Percentiles rank a stretch among this genome's conserved stretches.
These are phyloP conservation scores for Bertia moriformis DNA, from an alignment of 2,329 filamentous ascomycete genomes.

Conservation along the genomic window DNA sequence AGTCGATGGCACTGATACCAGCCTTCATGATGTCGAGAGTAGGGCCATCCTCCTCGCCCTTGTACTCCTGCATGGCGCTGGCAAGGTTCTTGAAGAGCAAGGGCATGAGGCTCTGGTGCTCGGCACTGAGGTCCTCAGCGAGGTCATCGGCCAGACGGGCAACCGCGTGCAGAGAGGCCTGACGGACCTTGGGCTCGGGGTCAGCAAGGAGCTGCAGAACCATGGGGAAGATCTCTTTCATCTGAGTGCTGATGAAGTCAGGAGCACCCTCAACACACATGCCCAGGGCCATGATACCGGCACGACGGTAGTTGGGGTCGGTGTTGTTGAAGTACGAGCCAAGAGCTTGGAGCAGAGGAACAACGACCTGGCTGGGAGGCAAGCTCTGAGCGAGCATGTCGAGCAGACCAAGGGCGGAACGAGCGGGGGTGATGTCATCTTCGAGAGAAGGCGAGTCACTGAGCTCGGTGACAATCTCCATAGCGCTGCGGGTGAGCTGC, in stretches of 20 bases:
- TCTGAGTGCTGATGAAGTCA: slow-evolving; percentile 90
- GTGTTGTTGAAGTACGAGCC: slow-evolving; percentile 63
- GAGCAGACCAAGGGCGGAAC: slow-evolving; percentile 72
- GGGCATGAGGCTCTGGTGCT: slow-evolving; percentile 73
- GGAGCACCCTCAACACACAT: slow-evolving; percentile 93
- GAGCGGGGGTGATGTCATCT: slow-evolving; percentile 72
- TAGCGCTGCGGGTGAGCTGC: slow-evolving; percentile 71
- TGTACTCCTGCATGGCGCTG: slow-evolving; percentile 54
- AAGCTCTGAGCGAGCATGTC: slow-evolving; percentile 79
- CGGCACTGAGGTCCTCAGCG: slow-evolving; percentile 72
- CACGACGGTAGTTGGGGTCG: slow-evolving; percentile 69
- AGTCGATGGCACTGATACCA: slow-evolving; percentile 79
- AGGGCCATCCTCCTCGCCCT: slow-evolving; percentile 52
- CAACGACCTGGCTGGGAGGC: slow-evolving; percentile 84
- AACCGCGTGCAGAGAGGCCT: slow-evolving; percentile 74
- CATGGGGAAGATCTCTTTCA: slow-evolving; percentile 70
- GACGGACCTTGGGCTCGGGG: slow-evolving; percentile 67
- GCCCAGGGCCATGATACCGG: slow-evolving; percentile 79
- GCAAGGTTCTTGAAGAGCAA: slow-evolving; percentile 80
- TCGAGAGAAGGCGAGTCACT: slow-evolving; percentile 65
- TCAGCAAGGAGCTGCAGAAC: slow-evolving; percentile 76
- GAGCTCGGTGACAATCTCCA: slow-evolving; percentile 82
- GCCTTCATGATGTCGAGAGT: slow-evolving; percentile 77
- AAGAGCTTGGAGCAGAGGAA: slow-evolving; percentile 77
- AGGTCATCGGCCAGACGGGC: slow-evolving; percentile 87